These are phyloP conservation scores for Daldinia loculata DNA, from an alignment of 495 filamentous ascomycete species.

Conservation along the genomic window DNA sequence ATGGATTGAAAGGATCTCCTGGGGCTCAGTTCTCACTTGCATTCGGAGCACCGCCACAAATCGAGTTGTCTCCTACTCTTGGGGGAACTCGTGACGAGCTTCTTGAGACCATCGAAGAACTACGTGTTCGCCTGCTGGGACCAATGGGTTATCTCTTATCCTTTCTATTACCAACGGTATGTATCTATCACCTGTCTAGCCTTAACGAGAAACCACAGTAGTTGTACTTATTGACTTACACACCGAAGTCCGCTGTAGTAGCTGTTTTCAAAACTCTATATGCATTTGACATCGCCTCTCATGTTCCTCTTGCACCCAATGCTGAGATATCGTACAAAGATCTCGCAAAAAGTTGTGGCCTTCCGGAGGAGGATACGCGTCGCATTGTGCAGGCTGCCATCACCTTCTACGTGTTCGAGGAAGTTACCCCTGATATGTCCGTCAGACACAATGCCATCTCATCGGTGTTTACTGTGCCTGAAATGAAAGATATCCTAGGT, in stretches of 20 bases:
- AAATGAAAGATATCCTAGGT: conserved; percentile 49
- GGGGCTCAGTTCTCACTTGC: conserved; percentile 35
- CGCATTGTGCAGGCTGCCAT: conserved; percentile 59
- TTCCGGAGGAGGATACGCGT: conserved; percentile 48
- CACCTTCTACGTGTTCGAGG: conserved; percentile 57
- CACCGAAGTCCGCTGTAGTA: conserved; percentile 19
- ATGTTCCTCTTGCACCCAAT: conserved; percentile 27
- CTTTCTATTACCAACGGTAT: conserved; percentile 22
- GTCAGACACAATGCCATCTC: conserved; percentile 53
- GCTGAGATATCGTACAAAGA: conserved; percentile 46
- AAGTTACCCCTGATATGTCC: conserved; percentile 52
- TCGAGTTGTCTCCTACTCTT: conserved; percentile 17
- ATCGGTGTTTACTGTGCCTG: conserved; percentile 39
- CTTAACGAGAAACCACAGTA: background rate
- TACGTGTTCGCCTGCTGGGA: conserved; percentile 32
- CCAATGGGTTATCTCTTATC: conserved; percentile 31
- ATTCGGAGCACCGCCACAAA: conserved; percentile 24
- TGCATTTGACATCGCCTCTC: conserved; percentile 31
- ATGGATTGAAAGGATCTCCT: conserved; percentile 32
- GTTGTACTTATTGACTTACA: conserved; percentile 1
- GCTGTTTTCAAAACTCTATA: conserved; percentile 32
- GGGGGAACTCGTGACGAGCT: conserved; percentile 27
- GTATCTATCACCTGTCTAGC: background rate
- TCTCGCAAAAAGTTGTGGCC: conserved; percentile 44
- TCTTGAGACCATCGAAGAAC: conserved; percentile 40